These are phyloP conservation scores for Takashimella tepidaria DNA, from an alignment of 1,284 basidiomycete species.

Conservation along the genomic window DNA sequence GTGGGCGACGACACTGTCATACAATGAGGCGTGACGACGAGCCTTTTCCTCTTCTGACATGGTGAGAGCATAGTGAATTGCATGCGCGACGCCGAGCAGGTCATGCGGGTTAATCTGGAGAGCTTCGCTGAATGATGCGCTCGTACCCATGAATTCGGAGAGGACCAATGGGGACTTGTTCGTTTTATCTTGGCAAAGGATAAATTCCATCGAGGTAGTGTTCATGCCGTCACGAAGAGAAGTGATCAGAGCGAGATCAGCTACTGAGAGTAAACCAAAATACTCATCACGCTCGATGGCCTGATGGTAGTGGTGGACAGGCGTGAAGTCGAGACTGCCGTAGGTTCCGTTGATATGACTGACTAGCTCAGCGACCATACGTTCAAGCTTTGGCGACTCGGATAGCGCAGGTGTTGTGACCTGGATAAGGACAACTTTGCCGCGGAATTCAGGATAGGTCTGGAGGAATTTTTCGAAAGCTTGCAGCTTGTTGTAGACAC, in stretches of 20 bases:
- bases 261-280: constrained; percentile 90
- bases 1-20: constrained; percentile 85
- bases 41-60: constrained; percentile 77
- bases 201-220: constrained; percentile 97
- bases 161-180: constrained; percentile 80
- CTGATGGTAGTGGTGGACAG: constrained; percentile 99
- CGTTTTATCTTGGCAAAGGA: constrained; percentile 80
- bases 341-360: constrained; percentile 96
- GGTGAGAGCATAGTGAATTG: constrained; percentile 80
- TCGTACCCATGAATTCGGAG: constrained; percentile 95
- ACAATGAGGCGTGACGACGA: constrained; percentile 67
- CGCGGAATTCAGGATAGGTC: constrained; percentile 93
- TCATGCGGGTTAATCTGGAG: constrained; percentile 50
- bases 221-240: constrained; percentile 98
- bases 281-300: constrained; percentile 97
- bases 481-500: constrained; percentile 93
- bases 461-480: constrained; percentile 93
- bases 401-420: constrained; percentile 93
- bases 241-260: constrained; percentile 93
- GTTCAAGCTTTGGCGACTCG: constrained; percentile 89
- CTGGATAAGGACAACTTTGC: constrained; percentile 66
- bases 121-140: constrained; percentile 45
- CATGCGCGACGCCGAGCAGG: constrained; percentile 78
- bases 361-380: constrained; percentile 90
- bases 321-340: constrained; percentile 91